phyloP scores from a whole-genome alignment of 2,329 filamentous ascomycete genomes.

The Elsinoe australis region DNA sequence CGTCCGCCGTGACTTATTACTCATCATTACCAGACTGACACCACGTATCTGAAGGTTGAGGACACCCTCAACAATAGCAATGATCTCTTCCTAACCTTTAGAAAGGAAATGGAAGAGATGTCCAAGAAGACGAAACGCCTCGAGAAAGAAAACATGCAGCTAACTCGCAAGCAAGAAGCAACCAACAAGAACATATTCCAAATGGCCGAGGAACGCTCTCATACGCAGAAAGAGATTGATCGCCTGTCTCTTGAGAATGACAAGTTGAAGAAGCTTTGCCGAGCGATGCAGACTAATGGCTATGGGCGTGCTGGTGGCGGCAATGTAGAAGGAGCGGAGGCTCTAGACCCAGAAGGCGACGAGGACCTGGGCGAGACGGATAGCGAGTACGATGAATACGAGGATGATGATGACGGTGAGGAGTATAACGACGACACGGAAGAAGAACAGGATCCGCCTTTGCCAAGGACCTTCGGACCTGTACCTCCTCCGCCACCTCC shows the following conservation, averaged over 20 bases:
- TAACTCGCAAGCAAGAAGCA: conserved; percentile 87
- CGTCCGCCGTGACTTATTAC: conserved; percentile 19
- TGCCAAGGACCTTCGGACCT: conserved; percentile 34
- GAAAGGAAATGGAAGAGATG: conserved; percentile 99
- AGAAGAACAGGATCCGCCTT: conserved; percentile 36
- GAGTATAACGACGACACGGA: conserved; percentile 60
- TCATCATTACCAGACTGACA: conserved; percentile 15
- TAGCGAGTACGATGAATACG: conserved; percentile 53
- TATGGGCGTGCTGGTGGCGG: conserved; percentile 47
- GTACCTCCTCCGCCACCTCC: conserved; percentile 45
- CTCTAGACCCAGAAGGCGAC: conserved; percentile 29
- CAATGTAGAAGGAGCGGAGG: conserved; percentile 24
- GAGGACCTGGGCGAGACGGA: conserved; percentile 48
- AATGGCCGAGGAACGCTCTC: conserved; percentile 88
- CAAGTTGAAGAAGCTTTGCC: conserved; percentile 88
- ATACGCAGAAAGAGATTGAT: conserved; percentile 67
- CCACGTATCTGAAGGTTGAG: conserved; percentile 62
- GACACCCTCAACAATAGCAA: conserved; percentile 98
- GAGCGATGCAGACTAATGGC: conserved; percentile 92
- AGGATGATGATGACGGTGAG: conserved; percentile 54
- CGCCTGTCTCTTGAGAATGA: conserved; percentile 76
- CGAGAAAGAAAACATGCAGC: conserved; percentile 88
- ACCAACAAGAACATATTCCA: conserved; percentile 92
- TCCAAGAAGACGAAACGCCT: conserved; percentile 96
- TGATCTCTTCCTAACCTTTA: conserved; percentile 90